Percentiles rank a stretch among this genome's conserved stretches.
phyloP scores from a whole-genome alignment of 139 green algal genomes.

The Nannochloris sp. region DNA sequence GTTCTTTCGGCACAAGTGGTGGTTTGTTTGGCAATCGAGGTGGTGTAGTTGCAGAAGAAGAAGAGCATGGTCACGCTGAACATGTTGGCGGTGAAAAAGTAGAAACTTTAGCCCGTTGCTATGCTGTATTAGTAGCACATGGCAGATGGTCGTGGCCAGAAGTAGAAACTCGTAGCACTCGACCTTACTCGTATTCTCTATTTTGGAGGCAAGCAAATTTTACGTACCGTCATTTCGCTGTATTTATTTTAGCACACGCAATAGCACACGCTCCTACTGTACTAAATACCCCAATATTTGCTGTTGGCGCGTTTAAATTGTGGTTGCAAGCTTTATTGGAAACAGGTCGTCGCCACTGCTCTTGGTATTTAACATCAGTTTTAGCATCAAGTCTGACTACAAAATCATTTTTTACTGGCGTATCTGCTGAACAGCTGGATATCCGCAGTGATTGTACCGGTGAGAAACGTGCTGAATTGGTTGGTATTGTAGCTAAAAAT shows the following conservation, averaged over 20 bases:
- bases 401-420: neutral
- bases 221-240: neutral
- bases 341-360: neutral
- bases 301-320: neutral
- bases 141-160: neutral
- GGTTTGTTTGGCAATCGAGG: neutral
- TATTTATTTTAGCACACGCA: slow-evolving; percentile 6
- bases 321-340: slow-evolving; percentile 11
- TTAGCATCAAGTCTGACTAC: neutral
- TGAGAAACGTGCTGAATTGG: neutral
- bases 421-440: neutral
- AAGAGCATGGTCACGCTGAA: neutral
- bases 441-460: neutral
- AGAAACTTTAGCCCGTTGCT: slow-evolving; percentile 2
- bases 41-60: neutral
- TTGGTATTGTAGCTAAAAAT: neutral
- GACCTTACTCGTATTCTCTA: neutral
- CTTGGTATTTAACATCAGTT: slow-evolving; percentile 9
- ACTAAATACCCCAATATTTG: neutral
- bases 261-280: neutral
- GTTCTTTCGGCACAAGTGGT: no score
- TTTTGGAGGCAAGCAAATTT: slow-evolving; percentile 12
- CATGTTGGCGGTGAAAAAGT: slow-evolving; percentile 9
- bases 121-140: neutral
- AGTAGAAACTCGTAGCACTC: neutral